Conservation (phyloP, 108 stramenopile species). For the Mayamaea pseudoterrestris region DNA sequence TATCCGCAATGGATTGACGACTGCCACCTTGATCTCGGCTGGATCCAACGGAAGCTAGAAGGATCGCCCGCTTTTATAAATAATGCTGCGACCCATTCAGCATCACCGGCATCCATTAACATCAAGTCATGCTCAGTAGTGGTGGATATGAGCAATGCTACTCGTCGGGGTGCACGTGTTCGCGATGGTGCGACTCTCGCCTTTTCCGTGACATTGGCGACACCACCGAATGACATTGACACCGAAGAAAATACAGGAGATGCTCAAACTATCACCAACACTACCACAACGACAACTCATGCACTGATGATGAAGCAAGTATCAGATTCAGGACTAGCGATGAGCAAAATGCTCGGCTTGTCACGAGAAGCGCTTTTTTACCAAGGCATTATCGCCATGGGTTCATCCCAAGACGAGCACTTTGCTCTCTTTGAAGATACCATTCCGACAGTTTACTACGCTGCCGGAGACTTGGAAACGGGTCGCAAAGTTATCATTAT, state of each 20-base stretch:
- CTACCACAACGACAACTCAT: slow-evolving; percentile 1
- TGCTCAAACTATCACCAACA: neutral
- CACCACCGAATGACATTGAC: neutral
- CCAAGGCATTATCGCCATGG: slow-evolving; percentile 7
- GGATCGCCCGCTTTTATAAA: neutral
- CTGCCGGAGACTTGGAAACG: slow-evolving; percentile 21
- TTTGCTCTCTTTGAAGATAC: neutral
- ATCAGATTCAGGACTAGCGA: slow-evolving; percentile 6
- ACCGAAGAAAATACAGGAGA: neutral
- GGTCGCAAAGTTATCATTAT: slow-evolving; percentile 36
- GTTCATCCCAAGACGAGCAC: neutral
- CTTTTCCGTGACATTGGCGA: neutral
- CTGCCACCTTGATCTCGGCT: slow-evolving; percentile 16
- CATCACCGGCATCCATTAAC: no score
- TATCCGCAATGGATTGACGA: slow-evolving; percentile 27
- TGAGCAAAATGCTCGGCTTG: slow-evolving; percentile 28
- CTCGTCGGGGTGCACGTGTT: slow-evolving; percentile 8
- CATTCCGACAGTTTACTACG: slow-evolving; percentile 32
- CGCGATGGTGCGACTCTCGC: slow-evolving; percentile 19
- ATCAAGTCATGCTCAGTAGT: no score
- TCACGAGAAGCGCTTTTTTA: slow-evolving; percentile 48
- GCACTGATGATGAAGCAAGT: slow-evolving; percentile 32
- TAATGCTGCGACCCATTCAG: neutral
- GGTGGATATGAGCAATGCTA: slow-evolving; percentile 21
- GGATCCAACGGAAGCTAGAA: slow-evolving; percentile 8